Conservation (phyloP, 495 filamentous ascomycete genomes). For the Podospora conica region DNA sequence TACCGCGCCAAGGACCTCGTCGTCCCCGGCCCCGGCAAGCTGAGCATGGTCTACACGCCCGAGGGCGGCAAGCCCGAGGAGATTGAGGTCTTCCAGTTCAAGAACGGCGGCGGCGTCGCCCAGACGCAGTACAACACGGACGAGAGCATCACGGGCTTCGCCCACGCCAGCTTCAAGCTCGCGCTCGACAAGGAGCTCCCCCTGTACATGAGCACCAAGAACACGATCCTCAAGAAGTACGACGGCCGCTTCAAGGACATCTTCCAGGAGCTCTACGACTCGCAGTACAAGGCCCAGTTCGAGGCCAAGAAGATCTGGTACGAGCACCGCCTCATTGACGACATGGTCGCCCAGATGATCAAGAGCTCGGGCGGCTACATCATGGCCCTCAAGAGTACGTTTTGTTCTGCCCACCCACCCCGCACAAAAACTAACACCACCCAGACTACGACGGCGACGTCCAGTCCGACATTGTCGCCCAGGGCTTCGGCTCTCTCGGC, state of each 20-base stretch:
- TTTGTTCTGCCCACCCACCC: neutral
- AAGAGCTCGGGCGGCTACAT: slow-evolving; percentile 92
- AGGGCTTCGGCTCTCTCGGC: slow-evolving; percentile 95
- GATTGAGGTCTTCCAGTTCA: slow-evolving; percentile 87
- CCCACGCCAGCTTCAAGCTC: slow-evolving; percentile 92
- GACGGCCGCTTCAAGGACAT: slow-evolving; percentile 98
- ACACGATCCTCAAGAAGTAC: slow-evolving; percentile 98
- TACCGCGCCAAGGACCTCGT: slow-evolving; percentile 93
- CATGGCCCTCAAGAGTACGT: slow-evolving; percentile 94
- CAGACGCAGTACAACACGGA: slow-evolving; percentile 97
- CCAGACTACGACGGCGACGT: slow-evolving; percentile 97
- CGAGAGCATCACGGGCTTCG: slow-evolving; percentile 89
- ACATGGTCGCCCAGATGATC: slow-evolving; percentile 99
- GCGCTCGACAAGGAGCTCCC: slow-evolving; percentile 80
- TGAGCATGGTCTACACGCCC: slow-evolving; percentile 92
- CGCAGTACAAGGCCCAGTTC: slow-evolving; percentile 77
- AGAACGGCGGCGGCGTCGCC: slow-evolving; percentile 74
- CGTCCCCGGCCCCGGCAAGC: slow-evolving; percentile 70
- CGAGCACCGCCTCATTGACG: slow-evolving; percentile 97
- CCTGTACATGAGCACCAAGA: slow-evolving; percentile 99
- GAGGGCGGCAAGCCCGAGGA: slow-evolving; percentile 71
- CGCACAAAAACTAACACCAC: neutral
- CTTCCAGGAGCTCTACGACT: slow-evolving; percentile 95
- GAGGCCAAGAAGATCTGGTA: slow-evolving; percentile 94
- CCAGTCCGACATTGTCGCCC: slow-evolving; percentile 95